phyloP scores from a whole-genome alignment of 441 rosid genomes.

The Monsonia emarginata region DNA sequence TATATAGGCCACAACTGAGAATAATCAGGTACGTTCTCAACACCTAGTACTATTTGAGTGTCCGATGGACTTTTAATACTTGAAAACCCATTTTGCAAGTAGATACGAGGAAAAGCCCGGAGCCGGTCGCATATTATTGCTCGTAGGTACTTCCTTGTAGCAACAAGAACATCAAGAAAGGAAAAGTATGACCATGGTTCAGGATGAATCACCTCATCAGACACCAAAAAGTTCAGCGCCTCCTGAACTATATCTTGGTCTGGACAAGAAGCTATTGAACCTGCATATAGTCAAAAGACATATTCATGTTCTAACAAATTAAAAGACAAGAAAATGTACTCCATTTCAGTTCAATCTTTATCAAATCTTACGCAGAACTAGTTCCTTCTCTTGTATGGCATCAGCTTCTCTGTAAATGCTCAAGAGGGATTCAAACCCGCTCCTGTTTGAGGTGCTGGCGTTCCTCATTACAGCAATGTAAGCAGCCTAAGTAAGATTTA shows the following conservation, averaged over 20 bases:
- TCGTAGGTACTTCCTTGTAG: no score
- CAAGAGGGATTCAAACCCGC: constrained; percentile 25
- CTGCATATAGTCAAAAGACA: constrained; percentile 18
- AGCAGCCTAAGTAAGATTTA: constrained; percentile 24
- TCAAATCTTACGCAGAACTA: constrained; percentile 23
- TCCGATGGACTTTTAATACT: no score
- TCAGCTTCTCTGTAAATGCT: constrained; percentile 33
- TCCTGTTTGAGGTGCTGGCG: constrained; percentile 17
- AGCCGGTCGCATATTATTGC: no score
- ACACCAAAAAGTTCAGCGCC: constrained; percentile 25
- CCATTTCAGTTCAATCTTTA: background rate
- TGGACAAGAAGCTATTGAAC: constrained; percentile 23
- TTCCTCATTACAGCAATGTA: constrained; percentile 33
- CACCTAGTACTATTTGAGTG: no score
- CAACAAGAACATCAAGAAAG: no score
- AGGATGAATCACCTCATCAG: constrained; percentile 23
- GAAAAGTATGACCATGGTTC: background rate
- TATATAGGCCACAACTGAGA: no score
- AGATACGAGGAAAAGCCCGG: no score
- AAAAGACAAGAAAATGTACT: background rate
- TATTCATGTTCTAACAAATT: background rate
- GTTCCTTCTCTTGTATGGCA: constrained; percentile 31
- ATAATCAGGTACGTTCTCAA: no score
- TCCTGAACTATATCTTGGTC: constrained; percentile 23
- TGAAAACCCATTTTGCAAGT: no score